Conservation (phyloP, 1,284 basidiomycete genomes). For the Ceratobasidium sp. region DNA sequence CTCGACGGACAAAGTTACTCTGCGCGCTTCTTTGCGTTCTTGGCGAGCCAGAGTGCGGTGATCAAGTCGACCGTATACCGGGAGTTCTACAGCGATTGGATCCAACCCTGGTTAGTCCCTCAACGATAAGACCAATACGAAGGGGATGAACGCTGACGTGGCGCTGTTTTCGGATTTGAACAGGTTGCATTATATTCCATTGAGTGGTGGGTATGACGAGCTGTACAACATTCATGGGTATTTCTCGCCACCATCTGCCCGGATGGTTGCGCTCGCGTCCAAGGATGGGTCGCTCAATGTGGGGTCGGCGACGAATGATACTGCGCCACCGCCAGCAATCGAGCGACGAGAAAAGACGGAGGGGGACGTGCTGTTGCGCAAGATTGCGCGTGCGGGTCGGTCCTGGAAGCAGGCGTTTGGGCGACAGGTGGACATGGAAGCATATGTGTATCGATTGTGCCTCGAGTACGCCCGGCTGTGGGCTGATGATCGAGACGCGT, state of each 20-base stretch:
- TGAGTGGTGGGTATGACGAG: conserved; percentile 85
- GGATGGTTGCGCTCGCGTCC: conserved; percentile 63
- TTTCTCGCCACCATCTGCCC: conserved; percentile 80
- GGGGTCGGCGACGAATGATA: conserved; percentile 45
- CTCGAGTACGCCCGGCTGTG: conserved; percentile 88
- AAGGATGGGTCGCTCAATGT: conserved; percentile 45
- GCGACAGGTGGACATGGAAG: conserved; percentile 87
- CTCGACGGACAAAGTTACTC: conserved; percentile 96
- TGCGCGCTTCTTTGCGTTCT: conserved; percentile 83
- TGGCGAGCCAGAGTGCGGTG: conserved; percentile 87
- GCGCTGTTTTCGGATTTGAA: not conserved
- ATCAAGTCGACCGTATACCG: conserved; percentile 89
- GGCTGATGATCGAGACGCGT: conserved; percentile 78
- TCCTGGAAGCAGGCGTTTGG: conserved; percentile 88
- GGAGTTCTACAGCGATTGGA: conserved; percentile 88
- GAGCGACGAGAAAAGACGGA: conserved; percentile 56
- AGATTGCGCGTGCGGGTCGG: conserved; percentile 87
- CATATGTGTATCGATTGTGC: conserved; percentile 86
- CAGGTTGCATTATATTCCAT: conserved; percentile 93
- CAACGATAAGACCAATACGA: conserved; percentile 43
- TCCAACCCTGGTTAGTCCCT: conserved; percentile 74
- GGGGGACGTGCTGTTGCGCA: conserved; percentile 74
- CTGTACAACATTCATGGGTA: conserved; percentile 91
- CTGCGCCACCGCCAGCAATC: conserved; percentile 44
- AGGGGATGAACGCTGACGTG: not conserved